Conservation (phyloP, 306 rosid genomes). For the Vigna radiata region DNA sequence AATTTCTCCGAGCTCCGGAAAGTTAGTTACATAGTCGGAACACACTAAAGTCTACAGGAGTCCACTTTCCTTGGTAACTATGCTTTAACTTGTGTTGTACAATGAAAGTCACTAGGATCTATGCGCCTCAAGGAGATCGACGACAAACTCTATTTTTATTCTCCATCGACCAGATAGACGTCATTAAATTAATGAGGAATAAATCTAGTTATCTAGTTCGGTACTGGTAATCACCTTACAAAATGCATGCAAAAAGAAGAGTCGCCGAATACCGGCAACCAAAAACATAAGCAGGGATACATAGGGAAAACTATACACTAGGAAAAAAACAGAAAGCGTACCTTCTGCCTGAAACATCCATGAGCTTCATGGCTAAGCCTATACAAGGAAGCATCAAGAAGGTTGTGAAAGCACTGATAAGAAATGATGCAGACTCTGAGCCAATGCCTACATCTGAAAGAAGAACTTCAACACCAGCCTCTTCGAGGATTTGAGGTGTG, state of each 20-base stretch:
- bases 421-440: conserved; percentile 71
- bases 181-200: not conserved
- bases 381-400: conserved; percentile 87
- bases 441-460: conserved; percentile 68
- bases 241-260: conserved; percentile 18
- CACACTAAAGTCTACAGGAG: not conserved
- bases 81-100: conserved; percentile 5
- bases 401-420: conserved; percentile 80
- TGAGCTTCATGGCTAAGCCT: conserved; percentile 70
- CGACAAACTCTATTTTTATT: not conserved
- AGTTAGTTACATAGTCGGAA: not conserved
- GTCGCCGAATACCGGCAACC: not conserved
- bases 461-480: conserved; percentile 82
- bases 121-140: not conserved
- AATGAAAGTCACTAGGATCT: not conserved
- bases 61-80: conserved; percentile 14
- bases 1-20: conserved; percentile 16
- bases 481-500: conserved; percentile 88
- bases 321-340: not conserved
- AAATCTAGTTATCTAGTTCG: not conserved
- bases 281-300: conserved; percentile 1
- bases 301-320: not conserved
- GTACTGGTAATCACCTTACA: not conserved
- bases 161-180: not conserved
- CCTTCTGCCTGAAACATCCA: conserved; percentile 87